phyloP scores from a whole-genome alignment of 805 yeast species.

The Saturnispora serradocipensis region DNA sequence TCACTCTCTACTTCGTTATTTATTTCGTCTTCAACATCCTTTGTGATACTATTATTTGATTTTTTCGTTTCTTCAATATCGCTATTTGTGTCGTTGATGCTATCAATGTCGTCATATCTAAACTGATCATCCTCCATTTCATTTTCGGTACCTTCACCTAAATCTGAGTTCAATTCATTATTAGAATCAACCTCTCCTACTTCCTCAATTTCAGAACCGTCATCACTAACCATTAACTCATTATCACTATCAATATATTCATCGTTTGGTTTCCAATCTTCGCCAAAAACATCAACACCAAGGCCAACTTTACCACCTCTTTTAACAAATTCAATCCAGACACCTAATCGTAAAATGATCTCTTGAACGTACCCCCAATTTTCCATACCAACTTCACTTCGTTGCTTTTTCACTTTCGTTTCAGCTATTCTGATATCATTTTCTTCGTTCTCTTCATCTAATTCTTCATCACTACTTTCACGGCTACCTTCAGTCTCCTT shows the following conservation, averaged over 20 bases:
- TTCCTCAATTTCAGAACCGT: background rate
- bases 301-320: slow-evolving; percentile 5
- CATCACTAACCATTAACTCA: background rate
- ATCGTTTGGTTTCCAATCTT: background rate
- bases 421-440: background rate
- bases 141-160: slow-evolving; percentile 2
- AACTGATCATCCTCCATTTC: slow-evolving; percentile 7
- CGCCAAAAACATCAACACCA: slow-evolving; percentile 2
- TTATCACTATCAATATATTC: background rate
- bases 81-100: background rate
- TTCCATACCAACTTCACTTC: slow-evolving; percentile 4
- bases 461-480: background rate
- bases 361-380: slow-evolving; percentile 5
- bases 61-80: slow-evolving; percentile 2
- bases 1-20: background rate
- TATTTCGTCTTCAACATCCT: background rate
- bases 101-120: background rate
- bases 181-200: background rate
- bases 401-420: background rate
- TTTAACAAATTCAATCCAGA: slow-evolving; percentile 3
- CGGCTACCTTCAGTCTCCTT: slow-evolving; percentile 29
- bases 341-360: slow-evolving; percentile 1
- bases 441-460: background rate
- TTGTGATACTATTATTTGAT: background rate
- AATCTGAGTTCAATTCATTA: background rate